Evolutionary conservation across 176 grass and related monocot genomes (phyloP).

Genomic region (Olyra latifolia): DNA sequence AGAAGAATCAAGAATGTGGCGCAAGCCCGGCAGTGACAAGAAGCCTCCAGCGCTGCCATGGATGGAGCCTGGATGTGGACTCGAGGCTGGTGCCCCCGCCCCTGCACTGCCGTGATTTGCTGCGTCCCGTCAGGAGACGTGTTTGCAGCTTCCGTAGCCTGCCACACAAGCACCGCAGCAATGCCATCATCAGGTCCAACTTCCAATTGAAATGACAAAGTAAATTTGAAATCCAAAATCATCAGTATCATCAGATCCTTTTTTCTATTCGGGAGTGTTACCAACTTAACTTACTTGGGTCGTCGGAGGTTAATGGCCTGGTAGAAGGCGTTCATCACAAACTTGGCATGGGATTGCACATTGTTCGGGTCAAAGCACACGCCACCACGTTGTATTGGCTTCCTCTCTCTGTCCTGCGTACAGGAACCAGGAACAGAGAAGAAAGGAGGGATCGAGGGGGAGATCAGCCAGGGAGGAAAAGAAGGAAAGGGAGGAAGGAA

Average conservation of each 20-base stretch:
- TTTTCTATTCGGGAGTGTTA: too few relatives aligned
- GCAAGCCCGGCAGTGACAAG: constrained; percentile 43
- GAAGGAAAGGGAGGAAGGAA: too few relatives aligned
- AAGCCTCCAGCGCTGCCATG: constrained; percentile 7
- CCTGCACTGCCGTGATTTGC: constrained; percentile 47
- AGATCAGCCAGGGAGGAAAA: too few relatives aligned
- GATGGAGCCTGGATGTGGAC: constrained; percentile 33
- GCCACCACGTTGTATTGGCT: constrained; percentile 52
- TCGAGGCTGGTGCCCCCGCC: constrained; percentile 35
- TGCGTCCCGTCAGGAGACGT: constrained; percentile 50
- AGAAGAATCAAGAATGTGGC: constrained; percentile 37
- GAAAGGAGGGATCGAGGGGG: too few relatives aligned
- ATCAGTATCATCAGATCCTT: too few relatives aligned
- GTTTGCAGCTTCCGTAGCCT: constrained; percentile 53
- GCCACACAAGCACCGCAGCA: not conserved
- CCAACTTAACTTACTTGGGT: constrained; percentile 61
- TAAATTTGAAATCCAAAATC: not conserved
- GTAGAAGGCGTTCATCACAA: constrained; percentile 73
- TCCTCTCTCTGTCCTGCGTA: too few relatives aligned
- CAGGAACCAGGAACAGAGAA: too few relatives aligned
- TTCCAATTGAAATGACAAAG: not conserved
- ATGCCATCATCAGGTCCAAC: not conserved
- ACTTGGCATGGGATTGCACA: constrained; percentile 48
- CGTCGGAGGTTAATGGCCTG: constrained; percentile 52
- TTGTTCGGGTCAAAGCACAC: constrained; percentile 62